Percentiles rank a stretch among this genome's conserved stretches.
Evolutionary conservation across 225 moss, liverwort and hornwort species (phyloP).

Genomic region (Polytrichum commune): DNA sequence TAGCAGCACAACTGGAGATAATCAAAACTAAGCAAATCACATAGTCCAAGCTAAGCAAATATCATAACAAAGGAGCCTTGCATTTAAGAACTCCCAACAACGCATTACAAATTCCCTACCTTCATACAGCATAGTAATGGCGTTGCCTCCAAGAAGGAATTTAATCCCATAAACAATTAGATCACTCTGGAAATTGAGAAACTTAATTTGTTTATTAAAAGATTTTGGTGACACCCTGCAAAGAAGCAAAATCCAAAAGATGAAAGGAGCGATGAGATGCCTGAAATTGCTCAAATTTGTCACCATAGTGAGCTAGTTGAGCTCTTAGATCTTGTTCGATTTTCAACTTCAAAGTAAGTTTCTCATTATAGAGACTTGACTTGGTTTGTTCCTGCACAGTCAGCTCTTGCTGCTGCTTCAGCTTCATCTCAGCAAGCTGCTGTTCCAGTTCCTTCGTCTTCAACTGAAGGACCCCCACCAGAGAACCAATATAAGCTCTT

Average conservation of each 20-base stretch:
- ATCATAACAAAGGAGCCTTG: not conserved
- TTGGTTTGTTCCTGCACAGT: slow-evolving; percentile 78
- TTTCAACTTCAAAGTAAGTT: slow-evolving; percentile 77
- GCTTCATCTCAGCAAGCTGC: slow-evolving; percentile 88
- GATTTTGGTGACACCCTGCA: no score
- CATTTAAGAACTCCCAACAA: no score
- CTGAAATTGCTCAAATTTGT: slow-evolving; percentile 99
- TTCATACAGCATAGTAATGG: no score
- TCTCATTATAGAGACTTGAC: slow-evolving; percentile 76
- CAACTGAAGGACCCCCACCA: slow-evolving; percentile 41
- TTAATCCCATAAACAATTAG: no score
- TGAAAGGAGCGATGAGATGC: slow-evolving; percentile 31
- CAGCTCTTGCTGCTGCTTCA: slow-evolving; percentile 94
- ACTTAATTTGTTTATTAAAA: no score
- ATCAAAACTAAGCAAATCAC: no score
- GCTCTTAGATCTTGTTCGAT: slow-evolving; percentile 89
- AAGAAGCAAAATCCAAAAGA: not conserved
- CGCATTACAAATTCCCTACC: no score
- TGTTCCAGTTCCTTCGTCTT: slow-evolving; percentile 87
- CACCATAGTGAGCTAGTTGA: slow-evolving; percentile 87
- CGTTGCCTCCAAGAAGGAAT: no score
- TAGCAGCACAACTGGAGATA: no score
- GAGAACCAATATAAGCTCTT: not conserved
- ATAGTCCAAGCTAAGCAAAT: no score
- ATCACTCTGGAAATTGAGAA: no score